Evolutionary conservation across 2,329 filamentous ascomycete species (phyloP), one percentile per base, ranked within the genome.

Genomic region (Raffaelea deltoideospora): DNA sequence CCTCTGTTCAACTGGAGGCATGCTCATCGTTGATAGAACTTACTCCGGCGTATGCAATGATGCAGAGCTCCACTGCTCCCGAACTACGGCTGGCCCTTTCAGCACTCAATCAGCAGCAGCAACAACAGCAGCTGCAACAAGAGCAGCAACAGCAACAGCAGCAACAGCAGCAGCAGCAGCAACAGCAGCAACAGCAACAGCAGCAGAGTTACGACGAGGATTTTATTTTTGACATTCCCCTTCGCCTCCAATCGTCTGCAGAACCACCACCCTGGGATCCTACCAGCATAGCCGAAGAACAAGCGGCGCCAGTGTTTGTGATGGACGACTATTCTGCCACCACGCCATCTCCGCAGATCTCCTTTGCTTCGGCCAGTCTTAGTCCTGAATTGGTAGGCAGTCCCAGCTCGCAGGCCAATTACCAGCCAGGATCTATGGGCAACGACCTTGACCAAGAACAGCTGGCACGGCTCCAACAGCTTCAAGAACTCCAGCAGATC

Each of bases 221-320:
- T 7, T 24, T 10, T 7, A 19, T 58, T 28, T 48, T 65, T 20
- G 51, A 52, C 32, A 59, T 61, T n/a, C 53, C 57, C 7, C 49
- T 55, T 27, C 50, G 53, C 1, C 53, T 58, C 34, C 59, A 58
- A 33, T 52, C 53, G 20, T 48, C 50, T 20, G 45, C 48, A 38
- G 50, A 61, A 37, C 54, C 57, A 15, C 52, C 54, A 5, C 56
- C 63, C 26, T 69, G 65, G 66, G 55, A 57, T 32, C 55, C 57
- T 3, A 50, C 56, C 3, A 55, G 53, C 22, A 44, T 59, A 2
- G 50, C 55, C 28, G 50, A 50, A 11, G 50, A 52, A 11, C 52
- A 50, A 15, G 49, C 53, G 26, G 40, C 50, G 13, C 49, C 50
- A 10, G 46, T 49, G 26, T 53, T 60, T 22, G 46, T 57, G 17